These are phyloP conservation scores for Senna siamea DNA, from an alignment of 306 rosid species.

Conservation along the genomic window DNA sequence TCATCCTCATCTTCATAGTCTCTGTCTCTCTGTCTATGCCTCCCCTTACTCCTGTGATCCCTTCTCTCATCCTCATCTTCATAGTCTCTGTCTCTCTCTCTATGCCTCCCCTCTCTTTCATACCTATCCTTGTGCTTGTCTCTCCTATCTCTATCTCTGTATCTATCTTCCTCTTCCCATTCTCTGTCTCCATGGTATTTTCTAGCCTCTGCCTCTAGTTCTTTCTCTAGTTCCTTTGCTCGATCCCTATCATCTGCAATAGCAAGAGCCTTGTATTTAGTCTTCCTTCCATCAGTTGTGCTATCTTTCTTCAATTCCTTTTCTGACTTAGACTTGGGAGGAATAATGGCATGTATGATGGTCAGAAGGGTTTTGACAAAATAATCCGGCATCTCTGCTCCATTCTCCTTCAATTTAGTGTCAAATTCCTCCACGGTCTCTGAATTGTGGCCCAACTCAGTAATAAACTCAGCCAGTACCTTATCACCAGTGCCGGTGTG, in stretches of 20 bases:
- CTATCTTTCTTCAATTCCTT: slow-evolving; percentile 50
- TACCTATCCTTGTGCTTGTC: slow-evolving; percentile 42
- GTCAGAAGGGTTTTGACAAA: slow-evolving; percentile 65
- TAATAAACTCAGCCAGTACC: slow-evolving; percentile 75
- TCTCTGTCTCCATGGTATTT: slow-evolving; percentile 40
- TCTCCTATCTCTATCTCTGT: too few relatives aligned
- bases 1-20: too few relatives aligned
- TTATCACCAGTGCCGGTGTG: slow-evolving; percentile 77
- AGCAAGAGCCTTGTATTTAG: slow-evolving; percentile 62
- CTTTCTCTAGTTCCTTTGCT: slow-evolving; percentile 64
- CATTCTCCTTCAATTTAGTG: slow-evolving; percentile 64
- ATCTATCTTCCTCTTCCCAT: too few relatives aligned
- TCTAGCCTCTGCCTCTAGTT: slow-evolving; percentile 61
- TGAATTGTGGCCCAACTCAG: slow-evolving; percentile 64
- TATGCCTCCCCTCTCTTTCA: slow-evolving; percentile 29
- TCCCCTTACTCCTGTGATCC: too few relatives aligned
- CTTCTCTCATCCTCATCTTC: slow-evolving; percentile 6
- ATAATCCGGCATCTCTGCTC: slow-evolving; percentile 74
- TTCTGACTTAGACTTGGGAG: slow-evolving; percentile 54
- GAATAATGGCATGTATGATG: slow-evolving; percentile 71
- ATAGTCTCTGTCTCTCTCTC: slow-evolving; percentile 34
- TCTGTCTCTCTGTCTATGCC: too few relatives aligned
- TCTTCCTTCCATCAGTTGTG: slow-evolving; percentile 48
- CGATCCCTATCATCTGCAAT: slow-evolving; percentile 65
- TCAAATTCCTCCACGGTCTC: slow-evolving; percentile 68